Evolutionary conservation across 1,139 yeast genomes (phyloP).

Genomic region (Suhomyces guaymorum): DNA sequence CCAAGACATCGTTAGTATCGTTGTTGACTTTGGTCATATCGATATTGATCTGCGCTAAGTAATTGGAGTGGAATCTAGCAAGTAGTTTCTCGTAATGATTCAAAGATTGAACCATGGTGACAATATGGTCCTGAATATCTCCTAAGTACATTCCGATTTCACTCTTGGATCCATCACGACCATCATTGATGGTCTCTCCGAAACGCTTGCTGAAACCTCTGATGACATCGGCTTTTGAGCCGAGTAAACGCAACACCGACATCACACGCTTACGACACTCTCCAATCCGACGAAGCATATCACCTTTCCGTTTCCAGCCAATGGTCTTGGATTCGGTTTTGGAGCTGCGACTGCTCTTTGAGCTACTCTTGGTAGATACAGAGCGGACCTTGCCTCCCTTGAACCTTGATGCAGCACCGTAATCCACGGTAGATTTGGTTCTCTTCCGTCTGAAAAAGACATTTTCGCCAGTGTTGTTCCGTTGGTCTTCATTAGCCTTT

Average conservation of each 20-base stretch:
- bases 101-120: conserved; percentile 92
- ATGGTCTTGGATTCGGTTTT: conserved; percentile 54
- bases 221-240: conserved; percentile 94
- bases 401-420: conserved; percentile 20
- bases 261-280: conserved; percentile 93
- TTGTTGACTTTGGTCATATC: conserved; percentile 98
- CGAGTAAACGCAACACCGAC: conserved; percentile 80
- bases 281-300: conserved; percentile 91
- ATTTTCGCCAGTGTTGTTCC: conserved; percentile 16
- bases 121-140: conserved; percentile 92
- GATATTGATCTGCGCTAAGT: conserved; percentile 92
- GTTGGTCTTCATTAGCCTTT: conserved; percentile 5
- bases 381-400: conserved; percentile 6
- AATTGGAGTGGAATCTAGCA: conserved; percentile 92
- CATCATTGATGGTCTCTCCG: conserved; percentile 69
- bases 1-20: conserved; percentile 93
- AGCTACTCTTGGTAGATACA: conserved; percentile 13
- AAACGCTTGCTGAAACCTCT: conserved; percentile 91
- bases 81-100: conserved; percentile 91
- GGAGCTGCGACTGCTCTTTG: conserved; percentile 21
- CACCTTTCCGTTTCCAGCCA: conserved; percentile 91
- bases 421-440: conserved; percentile 44
- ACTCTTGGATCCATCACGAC: conserved; percentile 18
- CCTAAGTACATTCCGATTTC: conserved; percentile 75
- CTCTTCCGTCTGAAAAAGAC: conserved; percentile 42